Evolutionary conservation across 1,284 basidiomycete species (phyloP).

Genomic region (Taiwanofungus camphoratus): DNA sequence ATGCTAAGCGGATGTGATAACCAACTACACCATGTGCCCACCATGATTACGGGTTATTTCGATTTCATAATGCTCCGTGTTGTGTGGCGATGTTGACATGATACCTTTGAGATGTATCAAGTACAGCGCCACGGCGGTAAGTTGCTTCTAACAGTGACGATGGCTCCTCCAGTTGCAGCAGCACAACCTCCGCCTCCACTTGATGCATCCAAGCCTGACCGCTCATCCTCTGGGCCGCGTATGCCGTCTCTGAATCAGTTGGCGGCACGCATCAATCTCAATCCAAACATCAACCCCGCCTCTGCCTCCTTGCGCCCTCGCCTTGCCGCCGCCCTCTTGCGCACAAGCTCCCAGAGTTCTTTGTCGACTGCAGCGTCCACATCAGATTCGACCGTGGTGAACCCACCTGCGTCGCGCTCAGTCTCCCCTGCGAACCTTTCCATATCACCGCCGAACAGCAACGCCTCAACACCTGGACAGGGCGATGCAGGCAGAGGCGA

Average conservation of each 20-base stretch:
- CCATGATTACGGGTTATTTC: too few relatives aligned
- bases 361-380: slow-evolving; percentile 42
- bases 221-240: slow-evolving; percentile 31
- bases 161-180: slow-evolving; percentile 23
- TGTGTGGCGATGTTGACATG: too few relatives aligned
- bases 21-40: slow-evolving; percentile 14
- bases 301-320: slow-evolving; percentile 50
- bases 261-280: slow-evolving; percentile 64
- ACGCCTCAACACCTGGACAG: slow-evolving; percentile 29
- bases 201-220: slow-evolving; percentile 37
- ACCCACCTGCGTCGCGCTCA: slow-evolving; percentile 57
- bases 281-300: slow-evolving; percentile 29
- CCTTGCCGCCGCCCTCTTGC: slow-evolving; percentile 64
- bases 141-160: slow-evolving; percentile 18
- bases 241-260: slow-evolving; percentile 76
- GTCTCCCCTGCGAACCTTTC: slow-evolving; percentile 42
- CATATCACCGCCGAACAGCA: slow-evolving; percentile 40
- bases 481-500: slow-evolving; percentile 33
- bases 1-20: slow-evolving; percentile 14
- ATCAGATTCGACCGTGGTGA: slow-evolving; percentile 58
- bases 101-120: background rate
- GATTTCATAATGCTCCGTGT: too few relatives aligned
- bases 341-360: slow-evolving; percentile 58
- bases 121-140: background rate
- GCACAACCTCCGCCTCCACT: slow-evolving; percentile 8